phyloP scores from a whole-genome alignment of 805 yeast genomes.

The Candida nitratophila region DNA sequence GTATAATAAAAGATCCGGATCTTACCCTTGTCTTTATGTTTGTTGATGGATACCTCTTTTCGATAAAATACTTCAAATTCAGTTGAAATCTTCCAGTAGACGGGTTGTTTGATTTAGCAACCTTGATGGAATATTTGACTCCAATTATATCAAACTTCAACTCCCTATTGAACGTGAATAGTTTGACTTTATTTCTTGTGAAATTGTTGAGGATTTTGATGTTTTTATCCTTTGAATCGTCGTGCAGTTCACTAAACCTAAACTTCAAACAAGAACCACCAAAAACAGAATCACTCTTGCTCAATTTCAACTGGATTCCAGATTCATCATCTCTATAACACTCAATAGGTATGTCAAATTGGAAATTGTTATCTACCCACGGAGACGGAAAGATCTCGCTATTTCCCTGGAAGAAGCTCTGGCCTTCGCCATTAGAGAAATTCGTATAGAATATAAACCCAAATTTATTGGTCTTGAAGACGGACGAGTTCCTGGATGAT shows the following conservation, averaged over 20 bases:
- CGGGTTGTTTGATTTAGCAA: background rate
- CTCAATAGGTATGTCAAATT: conserved; percentile 25
- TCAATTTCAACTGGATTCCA: conserved; percentile 16
- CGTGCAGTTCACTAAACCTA: conserved; percentile 13
- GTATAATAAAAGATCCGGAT: conserved; percentile 25
- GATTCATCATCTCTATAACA: conserved; percentile 11
- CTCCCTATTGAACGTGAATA: conserved; percentile 26
- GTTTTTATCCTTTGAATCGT: conserved; percentile 10
- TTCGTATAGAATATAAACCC: conserved; percentile 32
- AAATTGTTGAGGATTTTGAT: background rate
- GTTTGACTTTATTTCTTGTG: conserved; percentile 4
- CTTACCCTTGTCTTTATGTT: conserved; percentile 14
- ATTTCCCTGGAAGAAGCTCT: conserved; percentile 24
- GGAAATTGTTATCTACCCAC: conserved; percentile 34
- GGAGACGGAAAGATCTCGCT: conserved; percentile 14
- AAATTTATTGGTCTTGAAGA: conserved; percentile 15
- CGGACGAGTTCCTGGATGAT: conserved; percentile 10
- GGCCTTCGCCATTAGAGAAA: conserved; percentile 34
- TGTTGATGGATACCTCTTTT: conserved; percentile 23
- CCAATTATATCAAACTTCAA: conserved; percentile 19
- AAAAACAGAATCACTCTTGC: conserved; percentile 21
- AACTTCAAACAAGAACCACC: conserved; percentile 31
- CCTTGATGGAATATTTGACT: conserved; percentile 17
- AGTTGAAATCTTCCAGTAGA: conserved; percentile 16
- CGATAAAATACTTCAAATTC: conserved; percentile 26